These are phyloP conservation scores for Fusarium temperatum DNA, from an alignment of 2,329 filamentous ascomycete species.

Conservation along the genomic window DNA sequence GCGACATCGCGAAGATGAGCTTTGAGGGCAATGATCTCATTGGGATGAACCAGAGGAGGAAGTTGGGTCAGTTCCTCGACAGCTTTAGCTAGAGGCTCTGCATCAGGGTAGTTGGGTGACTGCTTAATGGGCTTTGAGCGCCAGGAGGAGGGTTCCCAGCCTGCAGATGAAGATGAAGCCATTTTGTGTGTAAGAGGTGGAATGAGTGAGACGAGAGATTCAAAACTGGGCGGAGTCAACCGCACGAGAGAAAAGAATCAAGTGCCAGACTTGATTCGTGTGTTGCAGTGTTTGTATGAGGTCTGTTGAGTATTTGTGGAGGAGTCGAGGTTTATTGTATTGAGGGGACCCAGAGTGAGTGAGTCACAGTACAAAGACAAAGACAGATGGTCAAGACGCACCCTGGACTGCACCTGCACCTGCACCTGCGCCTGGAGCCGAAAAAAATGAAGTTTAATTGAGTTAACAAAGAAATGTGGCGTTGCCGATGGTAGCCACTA, in stretches of 20 bases:
- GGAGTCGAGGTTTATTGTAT: neutral
- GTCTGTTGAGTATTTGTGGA: neutral
- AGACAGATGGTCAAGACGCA: conserved; percentile 14
- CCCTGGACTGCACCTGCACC: neutral
- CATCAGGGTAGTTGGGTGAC: conserved; percentile 74
- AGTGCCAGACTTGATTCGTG: neutral
- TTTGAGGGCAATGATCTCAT: conserved; percentile 83
- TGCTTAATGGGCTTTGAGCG: conserved; percentile 82
- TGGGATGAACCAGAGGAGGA: conserved; percentile 81
- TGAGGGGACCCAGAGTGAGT: conserved; percentile 3
- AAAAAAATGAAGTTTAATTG: conserved; percentile 26
- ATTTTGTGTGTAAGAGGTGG: conserved; percentile 16
- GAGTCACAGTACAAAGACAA: conserved; percentile 35
- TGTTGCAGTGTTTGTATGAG: neutral
- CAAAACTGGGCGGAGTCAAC: neutral
- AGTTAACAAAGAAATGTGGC: conserved; percentile 27
- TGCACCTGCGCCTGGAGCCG: neutral
- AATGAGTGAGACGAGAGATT: neutral
- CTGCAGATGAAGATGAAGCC: conserved; percentile 44
- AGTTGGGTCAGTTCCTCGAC: conserved; percentile 72
- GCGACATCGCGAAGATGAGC: conserved; percentile 85
- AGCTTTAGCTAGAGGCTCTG: conserved; percentile 65
- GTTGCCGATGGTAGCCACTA: conserved; percentile 23
- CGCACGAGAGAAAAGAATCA: neutral
- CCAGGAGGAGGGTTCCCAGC: conserved; percentile 75